Evolutionary conservation across 805 yeast genomes (phyloP).

Genomic region (Ogataea paradorogensis): DNA sequence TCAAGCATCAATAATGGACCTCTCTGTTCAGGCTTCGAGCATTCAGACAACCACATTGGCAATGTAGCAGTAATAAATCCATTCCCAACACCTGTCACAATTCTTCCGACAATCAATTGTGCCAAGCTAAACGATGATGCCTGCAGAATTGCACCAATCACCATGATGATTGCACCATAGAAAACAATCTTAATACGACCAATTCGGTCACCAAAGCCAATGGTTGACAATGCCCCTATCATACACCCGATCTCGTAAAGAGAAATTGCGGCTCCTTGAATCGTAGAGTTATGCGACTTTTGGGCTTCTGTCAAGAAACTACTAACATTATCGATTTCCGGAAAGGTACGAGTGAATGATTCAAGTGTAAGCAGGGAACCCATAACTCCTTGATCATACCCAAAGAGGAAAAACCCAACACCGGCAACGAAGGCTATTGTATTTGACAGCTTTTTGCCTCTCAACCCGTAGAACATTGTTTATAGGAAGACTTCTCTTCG

Average conservation of each 20-base stretch:
- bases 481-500: background rate
- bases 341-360: constrained; percentile 23
- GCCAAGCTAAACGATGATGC: constrained; percentile 21
- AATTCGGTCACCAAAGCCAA: constrained; percentile 38
- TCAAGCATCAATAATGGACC: constrained; percentile 31
- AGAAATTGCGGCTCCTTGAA: constrained; percentile 49
- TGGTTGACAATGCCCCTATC: constrained; percentile 40
- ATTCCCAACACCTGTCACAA: constrained; percentile 37
- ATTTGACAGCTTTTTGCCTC: background rate
- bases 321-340: constrained; percentile 21
- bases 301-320: constrained; percentile 1
- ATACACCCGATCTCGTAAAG: constrained; percentile 50
- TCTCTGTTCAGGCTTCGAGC: constrained; percentile 31
- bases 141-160: constrained; percentile 28
- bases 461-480: background rate
- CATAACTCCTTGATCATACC: constrained; percentile 55
- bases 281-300: constrained; percentile 28
- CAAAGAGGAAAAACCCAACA: constrained; percentile 41
- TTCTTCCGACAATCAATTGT: constrained; percentile 32
- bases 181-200: constrained; percentile 41
- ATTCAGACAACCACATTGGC: constrained; percentile 36
- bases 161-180: constrained; percentile 36
- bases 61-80: constrained; percentile 35
- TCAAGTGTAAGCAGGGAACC: constrained; percentile 31
- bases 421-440: constrained; percentile 19